Evolutionary conservation across 768 basidiomycete species (phyloP), one percentile per base, ranked within the genome.

Genomic region (Hericium erinaceus): DNA sequence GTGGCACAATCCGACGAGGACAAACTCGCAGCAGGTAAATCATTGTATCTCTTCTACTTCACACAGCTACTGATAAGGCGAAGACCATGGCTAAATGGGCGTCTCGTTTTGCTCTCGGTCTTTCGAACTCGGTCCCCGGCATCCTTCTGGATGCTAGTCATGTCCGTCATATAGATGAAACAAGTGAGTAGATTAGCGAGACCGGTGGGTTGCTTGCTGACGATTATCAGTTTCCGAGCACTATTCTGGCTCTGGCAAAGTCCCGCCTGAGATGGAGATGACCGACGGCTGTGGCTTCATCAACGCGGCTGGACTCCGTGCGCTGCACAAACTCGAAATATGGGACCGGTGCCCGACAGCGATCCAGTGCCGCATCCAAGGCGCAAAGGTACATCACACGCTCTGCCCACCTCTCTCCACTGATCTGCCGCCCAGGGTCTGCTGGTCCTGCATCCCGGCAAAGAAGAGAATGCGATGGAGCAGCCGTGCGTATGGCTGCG

Each of bases 271-370:
- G 46, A 66, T 67, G 64, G 64, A 60, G 7, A 80, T 87, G 73
- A 89, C 88, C 0, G 89, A 90, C 64, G 89, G 89, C 0, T 87
- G 86, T 68, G 87, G 89, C 0, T 73, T 80, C 26, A 82, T 88
- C 2, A 90, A 87, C 63, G 75, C 74, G 11, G 73, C 79, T 0
- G 82, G 77, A 0, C 68, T 85, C 24, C 50, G 60, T 5, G 3
- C 16, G 6, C 54, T 72, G 6, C 55, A 63, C 26, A 54, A 54
- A n/a, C 55, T 69, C 16, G 54, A 18, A 6, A 7, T 56, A 0
- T 70, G 68, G 67, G 51, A 52, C 18, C 58, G 60, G 1, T 28
- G 57, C 39, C 71, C 71, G 16, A 63, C 60, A 1, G 70, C 71
- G 1, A 52, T 72, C 6, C 71, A 72, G 46, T 60, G 61, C 37